Base-by-base conservation (phyloP, 2,329 filamentous ascomycete species). In the Lachnellula willkommii region DNA sequence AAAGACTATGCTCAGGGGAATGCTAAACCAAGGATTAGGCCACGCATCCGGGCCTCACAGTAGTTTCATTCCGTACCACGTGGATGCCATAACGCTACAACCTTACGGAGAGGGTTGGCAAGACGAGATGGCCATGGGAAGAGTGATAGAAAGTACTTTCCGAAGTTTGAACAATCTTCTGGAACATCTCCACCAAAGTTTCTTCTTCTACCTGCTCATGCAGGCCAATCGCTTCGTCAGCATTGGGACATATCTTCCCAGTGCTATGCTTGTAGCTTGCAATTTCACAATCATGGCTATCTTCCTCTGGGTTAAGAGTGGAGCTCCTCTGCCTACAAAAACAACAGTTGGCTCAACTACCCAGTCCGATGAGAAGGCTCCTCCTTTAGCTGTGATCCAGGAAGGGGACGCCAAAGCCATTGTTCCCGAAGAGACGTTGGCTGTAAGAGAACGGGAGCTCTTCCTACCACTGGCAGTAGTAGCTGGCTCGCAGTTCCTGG, bases 141-240 rank as follows among this genome's bases (percentile, higher is more conserved):
- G 92, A 53, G 86, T 92, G 0, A 80, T 97, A 4, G 94, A 99
- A 74, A 91, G 91, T 65, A 82, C 94, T 3, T 95, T 95, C 71
- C 82, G 94, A 66, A 96, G 90, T 70, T 76, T 99, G 72, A 99
- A 99, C 75, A 99, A 99, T 69, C 75, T 99, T 56, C 81, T 99
- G 35, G 94, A 99, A 74, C 92, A 99, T 70, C 79, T 99, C 59
- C 94, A 99, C 70, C 94, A 99, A 74, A 96, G 92, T 71, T 99
- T 99, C 78, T 99, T 99, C 81, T 97, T 99, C 75, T 99, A 99
- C 71, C 78, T 99, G 51, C 79, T 99, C 46, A 91, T 97, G 83
- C 87, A 95, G 63, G 83, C 86, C 32, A 89, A 94, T 66, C 85
- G 92, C 11, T 99, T 99, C 69, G 94, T 97, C 64, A 97, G 92